Percentiles rank a stretch among this genome's conserved stretches.
Conservation (phyloP, 345 rosid species). For the Heritiera littoralis region DNA sequence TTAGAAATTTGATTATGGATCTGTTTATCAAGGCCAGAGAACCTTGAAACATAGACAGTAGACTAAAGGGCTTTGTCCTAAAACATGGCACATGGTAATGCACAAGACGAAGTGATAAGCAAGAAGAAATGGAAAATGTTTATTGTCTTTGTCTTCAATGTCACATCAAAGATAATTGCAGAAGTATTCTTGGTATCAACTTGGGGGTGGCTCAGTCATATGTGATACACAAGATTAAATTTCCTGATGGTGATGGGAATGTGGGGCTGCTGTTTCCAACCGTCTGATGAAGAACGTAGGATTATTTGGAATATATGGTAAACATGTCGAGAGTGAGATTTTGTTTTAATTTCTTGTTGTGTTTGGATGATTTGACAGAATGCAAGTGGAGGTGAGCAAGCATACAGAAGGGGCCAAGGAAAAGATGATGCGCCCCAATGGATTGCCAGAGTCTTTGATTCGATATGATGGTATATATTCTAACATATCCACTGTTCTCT, state of each 20-base stretch:
- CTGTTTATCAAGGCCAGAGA: too few species aligned
- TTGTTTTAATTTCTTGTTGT: not conserved
- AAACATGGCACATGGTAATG: not conserved
- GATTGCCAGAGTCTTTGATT: slow-evolving; percentile 91
- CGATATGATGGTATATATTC: slow-evolving; percentile 77
- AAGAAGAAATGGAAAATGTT: not conserved
- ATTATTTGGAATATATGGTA: not conserved
- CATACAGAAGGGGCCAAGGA: slow-evolving; percentile 91
- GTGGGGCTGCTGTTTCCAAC: slow-evolving; percentile 23
- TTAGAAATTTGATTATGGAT: too few species aligned
- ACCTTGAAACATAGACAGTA: too few species aligned
- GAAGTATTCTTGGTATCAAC: not conserved
- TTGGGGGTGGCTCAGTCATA: not conserved
- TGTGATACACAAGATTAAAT: slow-evolving; percentile 18
- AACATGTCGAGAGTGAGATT: not conserved
- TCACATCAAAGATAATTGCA: not conserved
- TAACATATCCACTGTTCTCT: too few species aligned
- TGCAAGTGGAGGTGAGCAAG: slow-evolving; percentile 98
- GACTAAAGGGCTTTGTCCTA: not conserved
- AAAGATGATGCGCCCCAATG: slow-evolving; percentile 81
- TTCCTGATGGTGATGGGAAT: slow-evolving; percentile 29
- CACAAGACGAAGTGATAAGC: not conserved
- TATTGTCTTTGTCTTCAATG: not conserved
- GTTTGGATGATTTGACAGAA: slow-evolving; percentile 44
- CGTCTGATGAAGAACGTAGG: not conserved